Percentiles rank a stretch among this genome's conserved stretches.
Evolutionary conservation across 1,139 yeast species (phyloP).

Genomic region (Lodderomyces beijingensis): DNA sequence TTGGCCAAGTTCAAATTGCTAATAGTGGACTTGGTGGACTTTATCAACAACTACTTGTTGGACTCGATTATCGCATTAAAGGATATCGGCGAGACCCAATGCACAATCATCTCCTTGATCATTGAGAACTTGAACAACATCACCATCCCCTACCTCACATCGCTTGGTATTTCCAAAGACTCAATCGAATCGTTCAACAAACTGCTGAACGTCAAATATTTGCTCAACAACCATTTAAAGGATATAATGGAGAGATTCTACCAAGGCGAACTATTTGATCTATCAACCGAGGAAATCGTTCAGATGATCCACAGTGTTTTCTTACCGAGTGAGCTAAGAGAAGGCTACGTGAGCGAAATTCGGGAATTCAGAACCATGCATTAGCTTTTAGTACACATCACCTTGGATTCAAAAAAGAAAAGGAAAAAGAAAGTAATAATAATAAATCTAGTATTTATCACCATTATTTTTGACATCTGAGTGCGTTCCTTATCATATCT

Average conservation of each 20-base stretch:
- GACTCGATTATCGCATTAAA: slow-evolving; percentile 22
- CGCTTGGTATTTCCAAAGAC: slow-evolving; percentile 15
- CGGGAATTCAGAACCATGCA: slow-evolving; percentile 22
- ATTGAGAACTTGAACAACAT: slow-evolving; percentile 19
- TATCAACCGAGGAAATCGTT: slow-evolving; percentile 63
- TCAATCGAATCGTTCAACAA: slow-evolving; percentile 33
- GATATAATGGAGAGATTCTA: slow-evolving; percentile 69
- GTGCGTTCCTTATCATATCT: no score
- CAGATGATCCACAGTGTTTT: slow-evolving; percentile 56
- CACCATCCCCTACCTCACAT: slow-evolving; percentile 16
- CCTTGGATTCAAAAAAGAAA: not conserved
- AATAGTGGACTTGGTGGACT: slow-evolving; percentile 25
- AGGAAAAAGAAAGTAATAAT: slow-evolving; percentile 1
- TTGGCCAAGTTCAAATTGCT: slow-evolving; percentile 23
- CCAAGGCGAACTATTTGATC: slow-evolving; percentile 70
- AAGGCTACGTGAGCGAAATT: slow-evolving; percentile 59
- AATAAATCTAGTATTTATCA: no score
- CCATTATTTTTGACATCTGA: no score
- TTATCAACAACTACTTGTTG: slow-evolving; percentile 27
- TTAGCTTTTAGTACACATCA: no score
- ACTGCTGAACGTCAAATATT: slow-evolving; percentile 38
- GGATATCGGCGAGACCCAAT: slow-evolving; percentile 38
- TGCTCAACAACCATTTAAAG: slow-evolving; percentile 54
- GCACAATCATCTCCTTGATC: slow-evolving; percentile 26
- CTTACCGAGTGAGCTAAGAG: slow-evolving; percentile 66